Base-by-base conservation (phyloP, 768 basidiomycete species). In the Phaeotremella fagi region DNA sequence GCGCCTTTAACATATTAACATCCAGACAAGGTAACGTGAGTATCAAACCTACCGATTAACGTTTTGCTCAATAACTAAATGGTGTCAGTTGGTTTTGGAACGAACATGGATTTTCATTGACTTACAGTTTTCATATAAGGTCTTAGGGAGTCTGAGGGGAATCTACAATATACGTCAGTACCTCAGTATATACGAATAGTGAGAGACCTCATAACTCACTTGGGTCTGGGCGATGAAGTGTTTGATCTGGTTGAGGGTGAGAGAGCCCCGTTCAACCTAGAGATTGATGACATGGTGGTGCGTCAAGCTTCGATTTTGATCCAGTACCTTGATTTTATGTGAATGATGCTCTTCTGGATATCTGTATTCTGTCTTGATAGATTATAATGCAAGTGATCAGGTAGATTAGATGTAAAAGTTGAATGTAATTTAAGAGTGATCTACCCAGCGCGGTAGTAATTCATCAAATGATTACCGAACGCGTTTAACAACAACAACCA, bases 91-190 rank as follows among this genome's bases (percentile, higher is more conserved):
- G 38, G 12, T 41, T 20, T 9, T 16, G 22, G 29, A 23, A 28
- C 25, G 14, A 37, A 25, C 26, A 27, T 28, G 12, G 14, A 22
- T 20, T 16, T 15, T 41, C 20, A 29, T 43, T 11, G 22, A 41
- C 60, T 43, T 11, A 66, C 66, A 16, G 60, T 60, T 28, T 51
- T 54, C 28, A 70, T 54, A 45, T 56, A 63, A 42, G 68, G 68
- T 29, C 68, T 26, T 35, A 70, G 37, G 7, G 42, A 37, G 26
- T 70, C 63, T 26, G 51, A 38, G 11, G 65, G 65, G 35, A 67
- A 70, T 45, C 62, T 64, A 24, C 11, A n/a, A n/a, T n/a, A n/a
- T n/a, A n/a, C n/a, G n/a, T n/a, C n/a, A n/a, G n/a, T n/a, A n/a
- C n/a, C n/a, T n/a, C n/a, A n/a, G n/a, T n/a, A n/a, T n/a, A n/a